Conservation (phyloP, 495 filamentous ascomycete genomes). For the Aspergillus coremiiformis region DNA sequence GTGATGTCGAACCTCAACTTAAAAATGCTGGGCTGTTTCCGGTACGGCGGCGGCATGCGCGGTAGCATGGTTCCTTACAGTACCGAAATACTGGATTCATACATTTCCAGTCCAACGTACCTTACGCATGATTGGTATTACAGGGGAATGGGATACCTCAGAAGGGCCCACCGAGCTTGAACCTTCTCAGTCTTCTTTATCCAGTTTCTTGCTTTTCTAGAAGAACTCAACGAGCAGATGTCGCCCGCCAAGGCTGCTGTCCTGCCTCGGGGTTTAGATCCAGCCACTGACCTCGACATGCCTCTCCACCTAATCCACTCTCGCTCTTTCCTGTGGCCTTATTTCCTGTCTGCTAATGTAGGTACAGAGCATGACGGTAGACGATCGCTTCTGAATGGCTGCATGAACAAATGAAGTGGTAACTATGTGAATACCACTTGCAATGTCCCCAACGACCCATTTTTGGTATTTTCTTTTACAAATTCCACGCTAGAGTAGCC, state of each 20-base stretch:
- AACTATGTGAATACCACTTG: too few species aligned
- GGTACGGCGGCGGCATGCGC: constrained; percentile 4
- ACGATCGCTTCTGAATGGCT: neutral
- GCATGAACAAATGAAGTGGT: too few species aligned
- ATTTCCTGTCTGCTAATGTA: constrained; percentile 1
- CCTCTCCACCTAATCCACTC: constrained; percentile 1
- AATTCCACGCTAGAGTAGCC: neutral
- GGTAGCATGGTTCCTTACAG: constrained; percentile 4
- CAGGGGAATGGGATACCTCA: neutral
- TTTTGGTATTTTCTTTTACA: neutral
- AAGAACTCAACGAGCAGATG: constrained; percentile 4
- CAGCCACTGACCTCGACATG: neutral
- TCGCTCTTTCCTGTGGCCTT: neutral
- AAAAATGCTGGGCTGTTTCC: neutral
- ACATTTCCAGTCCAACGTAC: neutral
- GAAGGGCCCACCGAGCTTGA: constrained; percentile 6
- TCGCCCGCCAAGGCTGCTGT: neutral
- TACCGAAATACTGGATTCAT: neutral
- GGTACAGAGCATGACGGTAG: neutral
- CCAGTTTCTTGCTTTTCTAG: constrained; percentile 12
- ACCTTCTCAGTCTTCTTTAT: constrained; percentile 1
- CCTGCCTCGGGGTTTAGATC: constrained; percentile 5
- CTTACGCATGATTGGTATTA: neutral
- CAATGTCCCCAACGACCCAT: neutral
- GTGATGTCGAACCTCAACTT: neutral